Evolutionary conservation across 2,329 filamentous ascomycete genomes (phyloP).

Genomic region (Penicillium sp.): DNA sequence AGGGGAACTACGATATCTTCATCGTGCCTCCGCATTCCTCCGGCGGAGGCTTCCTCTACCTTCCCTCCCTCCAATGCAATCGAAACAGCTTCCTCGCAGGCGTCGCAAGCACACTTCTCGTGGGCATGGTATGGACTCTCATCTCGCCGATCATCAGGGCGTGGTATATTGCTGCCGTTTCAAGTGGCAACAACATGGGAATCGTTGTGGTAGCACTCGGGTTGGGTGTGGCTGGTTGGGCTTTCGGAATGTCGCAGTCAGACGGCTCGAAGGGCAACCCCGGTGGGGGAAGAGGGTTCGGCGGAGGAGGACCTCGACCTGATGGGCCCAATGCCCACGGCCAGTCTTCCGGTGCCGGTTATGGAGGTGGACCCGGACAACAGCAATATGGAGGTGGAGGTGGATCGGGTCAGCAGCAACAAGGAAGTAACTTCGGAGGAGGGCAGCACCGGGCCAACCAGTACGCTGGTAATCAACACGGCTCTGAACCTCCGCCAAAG

Average conservation of each 20-base stretch:
- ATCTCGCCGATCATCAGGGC: conserved; percentile 70
- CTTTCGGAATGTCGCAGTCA: conserved; percentile 63
- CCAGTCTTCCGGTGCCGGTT: conserved; percentile 24
- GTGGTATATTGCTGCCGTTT: conserved; percentile 71
- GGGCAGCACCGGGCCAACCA: conserved; percentile 31
- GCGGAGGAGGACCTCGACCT: conserved; percentile 21
- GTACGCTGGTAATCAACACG: conserved; percentile 36
- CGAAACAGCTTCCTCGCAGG: conserved; percentile 89
- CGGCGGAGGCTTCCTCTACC: conserved; percentile 85
- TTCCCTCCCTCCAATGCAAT: conserved; percentile 84
- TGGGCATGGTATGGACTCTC: conserved; percentile 69
- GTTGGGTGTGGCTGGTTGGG: conserved; percentile 77
- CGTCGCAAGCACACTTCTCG: conserved; percentile 70
- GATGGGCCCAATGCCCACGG: conserved; percentile 19
- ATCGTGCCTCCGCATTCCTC: conserved; percentile 90
- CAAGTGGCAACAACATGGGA: conserved; percentile 70
- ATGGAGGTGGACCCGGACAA: conserved; percentile 25
- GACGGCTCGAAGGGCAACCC: conserved; percentile 33
- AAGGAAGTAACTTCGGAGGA: conserved; percentile 31
- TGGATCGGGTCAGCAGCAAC: conserved; percentile 16
- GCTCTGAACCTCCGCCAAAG: conserved; percentile 24
- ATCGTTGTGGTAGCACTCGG: conserved; percentile 69
- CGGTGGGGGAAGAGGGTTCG: conserved; percentile 26
- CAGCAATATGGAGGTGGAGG: conserved; percentile 7
- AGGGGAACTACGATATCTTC: conserved; percentile 95